Conservation (phyloP, 2,329 filamentous ascomycete species). For the Arthrobotrys musiformis region DNA sequence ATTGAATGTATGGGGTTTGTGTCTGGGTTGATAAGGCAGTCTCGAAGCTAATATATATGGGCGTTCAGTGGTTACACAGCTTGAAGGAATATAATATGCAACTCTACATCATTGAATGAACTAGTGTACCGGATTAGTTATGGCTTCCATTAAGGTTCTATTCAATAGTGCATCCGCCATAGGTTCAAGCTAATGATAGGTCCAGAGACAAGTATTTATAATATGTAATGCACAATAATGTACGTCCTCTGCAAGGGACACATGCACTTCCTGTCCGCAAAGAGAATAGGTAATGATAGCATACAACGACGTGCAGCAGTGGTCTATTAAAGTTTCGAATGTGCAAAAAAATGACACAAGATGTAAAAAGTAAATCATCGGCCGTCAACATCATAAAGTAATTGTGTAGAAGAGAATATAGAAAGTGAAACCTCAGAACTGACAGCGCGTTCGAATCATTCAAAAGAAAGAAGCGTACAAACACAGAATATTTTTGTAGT, state of each 20-base stretch:
- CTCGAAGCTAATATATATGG: not conserved
- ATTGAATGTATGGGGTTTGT: not conserved
- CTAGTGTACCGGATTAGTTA: conserved; percentile 8
- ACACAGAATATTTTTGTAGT: conserved; percentile 7
- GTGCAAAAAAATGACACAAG: conserved; percentile 15
- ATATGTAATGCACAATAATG: conserved; percentile 21
- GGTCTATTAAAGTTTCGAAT: conserved; percentile 33
- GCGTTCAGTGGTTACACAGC: conserved; percentile 6
- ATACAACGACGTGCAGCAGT: conserved; percentile 39
- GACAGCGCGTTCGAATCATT: conserved; percentile 10
- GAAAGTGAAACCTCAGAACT: conserved; percentile 18
- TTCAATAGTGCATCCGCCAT: not conserved
- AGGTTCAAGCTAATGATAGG: not conserved
- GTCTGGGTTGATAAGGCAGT: too few relatives aligned
- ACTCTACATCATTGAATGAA: not conserved
- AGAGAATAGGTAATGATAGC: not conserved
- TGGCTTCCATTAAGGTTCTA: conserved; percentile 13
- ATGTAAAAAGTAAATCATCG: conserved; percentile 11
- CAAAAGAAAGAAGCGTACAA: conserved; percentile 6
- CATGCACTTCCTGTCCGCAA: not conserved
- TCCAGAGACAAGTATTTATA: conserved; percentile 10
- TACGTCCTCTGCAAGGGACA: not conserved
- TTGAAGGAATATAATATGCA: conserved; percentile 5
- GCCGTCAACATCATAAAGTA: conserved; percentile 13
- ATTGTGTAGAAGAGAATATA: not conserved